Evolutionary conservation across 805 yeast species (phyloP), one percentile per base, ranked within the genome.

Genomic region (Monosporozyma solicola): DNA sequence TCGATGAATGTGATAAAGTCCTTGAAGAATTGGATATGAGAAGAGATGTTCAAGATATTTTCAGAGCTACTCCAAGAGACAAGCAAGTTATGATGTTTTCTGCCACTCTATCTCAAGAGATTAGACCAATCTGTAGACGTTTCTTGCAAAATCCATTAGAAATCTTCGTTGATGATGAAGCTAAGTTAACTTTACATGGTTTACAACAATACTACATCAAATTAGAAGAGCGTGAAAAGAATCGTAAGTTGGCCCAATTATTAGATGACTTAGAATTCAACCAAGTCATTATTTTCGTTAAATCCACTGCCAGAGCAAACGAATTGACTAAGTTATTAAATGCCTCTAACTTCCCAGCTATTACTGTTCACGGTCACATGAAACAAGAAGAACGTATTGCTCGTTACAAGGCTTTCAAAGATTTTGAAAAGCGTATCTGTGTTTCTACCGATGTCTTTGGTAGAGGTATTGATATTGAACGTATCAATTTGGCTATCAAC

Each of bases 11-110:
- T 84, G 99, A 92, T 77, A 90, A 91, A 76, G 98, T 92, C 53
- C 80, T 92, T 72, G 98, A 94, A 76, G 76, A 83, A 53, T 66
- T 84, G 65, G 95, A 86, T 65, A 92, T 92, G 99, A 87, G 99
- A 79, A 85, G 96, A 72, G 99, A 92, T 69, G 97, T 92, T 55
- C 99, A 92, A 78, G 98, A 92, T 70, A 87, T 94, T 59, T 92
- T 94, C 83, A 85, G 97, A 73, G 87, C 87, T 56, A 92, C 99
- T 51, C 99, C 99, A 60, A 95, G 87, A 74, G 96, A 92, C 72
- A 92, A 92, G 75, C 99, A 92, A 77, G 98, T 94, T 53, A 91
- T 94, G 98, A 92, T 92, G 97, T 92, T 92, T 74, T 87, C 96
- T 56, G 99, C 99, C 60, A 92, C 99, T 53, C 79, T 92, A 64